Evolutionary conservation across 2,329 filamentous ascomycete genomes (phyloP).

Genomic region (Lizonia empirigonia): DNA sequence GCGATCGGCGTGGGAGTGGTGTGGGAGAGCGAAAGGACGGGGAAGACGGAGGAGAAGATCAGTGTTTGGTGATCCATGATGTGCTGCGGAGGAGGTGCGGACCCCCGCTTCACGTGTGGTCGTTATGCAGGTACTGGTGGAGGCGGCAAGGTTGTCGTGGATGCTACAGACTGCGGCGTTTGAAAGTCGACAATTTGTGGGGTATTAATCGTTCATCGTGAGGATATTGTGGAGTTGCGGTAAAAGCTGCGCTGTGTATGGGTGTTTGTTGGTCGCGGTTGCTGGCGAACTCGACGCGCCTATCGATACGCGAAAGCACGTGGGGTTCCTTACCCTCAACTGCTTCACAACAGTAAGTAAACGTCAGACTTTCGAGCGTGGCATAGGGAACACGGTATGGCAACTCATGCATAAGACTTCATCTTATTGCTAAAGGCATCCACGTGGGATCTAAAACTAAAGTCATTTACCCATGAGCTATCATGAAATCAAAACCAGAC

Average conservation of each 20-base stretch:
- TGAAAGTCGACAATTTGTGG: not conserved
- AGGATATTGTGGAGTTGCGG: not conserved
- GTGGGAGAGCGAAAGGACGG: conserved; percentile 48
- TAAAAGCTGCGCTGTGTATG: not conserved
- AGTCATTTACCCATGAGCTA: conserved; percentile 2
- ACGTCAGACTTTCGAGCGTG: no score
- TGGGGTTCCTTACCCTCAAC: not conserved
- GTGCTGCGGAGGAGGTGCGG: conserved; percentile 19
- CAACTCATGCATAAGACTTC: not conserved
- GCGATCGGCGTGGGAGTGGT: conserved; percentile 53
- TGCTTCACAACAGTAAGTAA: no score
- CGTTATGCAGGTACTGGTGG: conserved; percentile 9
- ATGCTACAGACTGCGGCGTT: not conserved
- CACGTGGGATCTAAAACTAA: conserved; percentile 2
- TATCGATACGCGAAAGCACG: conserved; percentile 18
- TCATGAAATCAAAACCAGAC: conserved; percentile 1
- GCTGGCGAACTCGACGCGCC: conserved; percentile 11
- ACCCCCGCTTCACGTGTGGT: conserved; percentile 26
- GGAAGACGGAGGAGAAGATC: conserved; percentile 55
- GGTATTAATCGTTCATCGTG: not conserved
- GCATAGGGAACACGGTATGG: not conserved
- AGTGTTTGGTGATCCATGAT: conserved; percentile 44
- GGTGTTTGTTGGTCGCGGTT: conserved; percentile 13
- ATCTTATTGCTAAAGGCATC: not conserved
- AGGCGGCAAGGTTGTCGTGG: not conserved